Evolutionary conservation across 176 grass and related monocot species (phyloP).

Genomic region (Sorghum bicolor): Sorghum_bicolor_NCBIv3 NC_012876.2:6849501-6850000

Average conservation of each 20-base stretch:
- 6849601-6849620: not conserved
- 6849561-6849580: not conserved
- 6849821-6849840: constrained; percentile 13
- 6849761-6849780: constrained; percentile 16
- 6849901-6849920: not conserved
- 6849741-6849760: constrained; percentile 37
- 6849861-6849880: not conserved
- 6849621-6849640: constrained; percentile 10
- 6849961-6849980: too few species aligned
- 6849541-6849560: not conserved
- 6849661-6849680: not conserved
- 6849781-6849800: not conserved
- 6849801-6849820: not conserved
- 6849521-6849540: not conserved
- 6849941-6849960: too few species aligned
- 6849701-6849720: constrained; percentile 1
- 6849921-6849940: not conserved
- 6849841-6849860: not conserved
- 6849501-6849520: not conserved
- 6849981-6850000: too few species aligned
- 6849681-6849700: constrained; percentile 42
- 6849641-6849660: constrained; percentile 17
- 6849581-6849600: not conserved
- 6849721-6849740: constrained; percentile 1
- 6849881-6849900: not conserved